Evolutionary conservation across 192 early-diverging fungal genomes (phyloP), one percentile per base, ranked within the genome.

Genomic region (Oehlia diaphana): DNA sequence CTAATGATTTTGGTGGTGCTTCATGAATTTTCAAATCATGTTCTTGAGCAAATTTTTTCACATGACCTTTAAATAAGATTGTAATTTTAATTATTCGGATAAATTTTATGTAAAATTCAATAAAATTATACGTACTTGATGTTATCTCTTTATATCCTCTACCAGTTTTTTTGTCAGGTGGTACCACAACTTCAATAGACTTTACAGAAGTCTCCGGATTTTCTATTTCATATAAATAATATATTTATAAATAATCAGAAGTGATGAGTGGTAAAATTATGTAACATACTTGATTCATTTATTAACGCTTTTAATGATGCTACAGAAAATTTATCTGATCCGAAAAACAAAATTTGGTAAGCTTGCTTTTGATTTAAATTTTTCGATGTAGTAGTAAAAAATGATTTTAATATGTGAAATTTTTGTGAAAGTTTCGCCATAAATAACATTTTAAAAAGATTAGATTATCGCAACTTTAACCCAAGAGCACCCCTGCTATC

Each of bases 311-410:
- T 79, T 39, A 96, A 81, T 62, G 90, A 91, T 4, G 79, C 80
- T 0, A 89, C 83, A 7, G 93, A 93, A 84, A 97, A 98, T 35
- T 92, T 87, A 79, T 96, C 95, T 53, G 92, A 92, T 0, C 96
- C 96, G 87, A 97, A 97, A 81, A 97, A 98, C 19, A 98, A 81
- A 5, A 96, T 69, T 21, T 33, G 35, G 66, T 76, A 76, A 64
- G 62, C 9, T 16, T 37, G 4, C 3, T 50, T 49, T 66, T 31
- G 23, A 16, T 66, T 66, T 28, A 33, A 33, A 12, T 26, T 66
- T 26, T 14, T 66, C 7, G 65, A 12, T n/a, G 28, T 58, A 9
- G 13, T 58, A 19, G 13, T 58, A 58, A 58, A 58, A 19, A 58
- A 58, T 58, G 50, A 58, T 58, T 58, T 58, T 14, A 58, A 19